These are phyloP conservation scores for Xylaria flabelliformis DNA, from an alignment of 495 filamentous ascomycete species.

Conservation along the genomic window DNA sequence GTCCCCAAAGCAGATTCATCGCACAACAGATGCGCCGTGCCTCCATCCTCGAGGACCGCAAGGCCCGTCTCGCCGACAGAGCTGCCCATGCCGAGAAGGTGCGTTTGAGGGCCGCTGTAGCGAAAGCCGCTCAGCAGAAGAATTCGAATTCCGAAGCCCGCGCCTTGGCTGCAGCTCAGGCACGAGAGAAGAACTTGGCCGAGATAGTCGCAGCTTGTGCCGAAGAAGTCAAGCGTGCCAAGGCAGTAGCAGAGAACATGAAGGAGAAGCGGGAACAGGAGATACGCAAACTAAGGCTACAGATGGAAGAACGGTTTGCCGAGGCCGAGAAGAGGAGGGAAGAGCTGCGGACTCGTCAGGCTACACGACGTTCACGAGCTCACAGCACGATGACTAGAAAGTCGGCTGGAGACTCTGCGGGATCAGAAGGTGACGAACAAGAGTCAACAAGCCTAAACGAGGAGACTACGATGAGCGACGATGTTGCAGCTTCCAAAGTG, in stretches of 20 bases:
- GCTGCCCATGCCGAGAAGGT: conserved; percentile 97
- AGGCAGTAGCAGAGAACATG: conserved; percentile 89
- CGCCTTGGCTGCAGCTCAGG: conserved; percentile 87
- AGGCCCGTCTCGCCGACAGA: conserved; percentile 89
- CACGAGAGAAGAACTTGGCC: conserved; percentile 87
- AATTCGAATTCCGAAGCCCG: conserved; percentile 75
- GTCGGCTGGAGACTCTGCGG: conserved; percentile 50
- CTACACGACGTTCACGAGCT: conserved; percentile 63
- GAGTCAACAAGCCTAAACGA: conserved; percentile 47
- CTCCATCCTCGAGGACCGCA: conserved; percentile 90
- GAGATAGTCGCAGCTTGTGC: conserved; percentile 94
- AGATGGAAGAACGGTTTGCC: conserved; percentile 88
- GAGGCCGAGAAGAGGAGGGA: conserved; percentile 81
- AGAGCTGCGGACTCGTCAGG: conserved; percentile 63
- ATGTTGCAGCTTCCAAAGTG: conserved; percentile 73
- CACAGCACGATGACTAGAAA: conserved; percentile 66
- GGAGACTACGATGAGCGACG: conserved; percentile 63
- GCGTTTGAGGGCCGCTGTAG: conserved; percentile 84
- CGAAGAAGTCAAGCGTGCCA: conserved; percentile 92
- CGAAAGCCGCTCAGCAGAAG: conserved; percentile 73
- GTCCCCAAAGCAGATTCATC: conserved; percentile 78
- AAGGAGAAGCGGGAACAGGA: conserved; percentile 90
- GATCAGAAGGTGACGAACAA: conserved; percentile 62
- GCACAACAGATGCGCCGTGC: conserved; percentile 90
- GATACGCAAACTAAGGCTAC: conserved; percentile 70